Conservation (phyloP, 106 monocot genomes). For the Dendrobium chrysotoxum region DNA sequence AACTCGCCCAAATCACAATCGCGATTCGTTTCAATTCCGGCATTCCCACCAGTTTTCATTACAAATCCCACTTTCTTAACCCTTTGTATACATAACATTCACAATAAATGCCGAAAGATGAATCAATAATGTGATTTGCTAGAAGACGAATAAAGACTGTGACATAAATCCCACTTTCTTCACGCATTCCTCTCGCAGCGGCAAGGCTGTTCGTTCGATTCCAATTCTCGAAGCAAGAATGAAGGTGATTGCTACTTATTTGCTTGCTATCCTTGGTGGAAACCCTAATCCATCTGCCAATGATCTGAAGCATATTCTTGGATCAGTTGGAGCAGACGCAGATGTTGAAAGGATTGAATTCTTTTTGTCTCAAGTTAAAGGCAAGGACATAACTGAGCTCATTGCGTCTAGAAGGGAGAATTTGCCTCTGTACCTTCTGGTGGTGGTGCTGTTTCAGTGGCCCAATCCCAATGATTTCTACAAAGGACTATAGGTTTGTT, state of each 20-base stretch:
- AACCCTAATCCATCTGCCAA: conserved; percentile 10
- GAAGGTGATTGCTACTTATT: conserved; percentile 5
- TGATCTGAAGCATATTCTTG: conserved; percentile 8
- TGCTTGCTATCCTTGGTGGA: conserved; percentile 5
- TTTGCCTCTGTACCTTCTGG: conserved; percentile 23
- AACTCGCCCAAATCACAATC: no score
- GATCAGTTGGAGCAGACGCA: conserved; percentile 19
- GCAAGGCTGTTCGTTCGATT: no score
- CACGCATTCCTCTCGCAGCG: no score
- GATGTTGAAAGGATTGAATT: conserved; percentile 18
- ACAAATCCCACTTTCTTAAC: no score
- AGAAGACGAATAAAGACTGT: no score
- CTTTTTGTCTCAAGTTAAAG: conserved; percentile 16
- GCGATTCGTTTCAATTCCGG: no score
- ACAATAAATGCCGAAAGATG: no score
- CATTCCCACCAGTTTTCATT: no score
- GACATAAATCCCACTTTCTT: no score
- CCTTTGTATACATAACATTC: no score
- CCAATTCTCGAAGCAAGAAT: neutral
- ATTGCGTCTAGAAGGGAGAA: conserved; percentile 23
- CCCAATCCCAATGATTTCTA: conserved; percentile 67
- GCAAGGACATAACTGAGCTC: conserved; percentile 23
- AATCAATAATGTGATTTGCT: no score
- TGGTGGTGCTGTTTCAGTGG: conserved; percentile 67
- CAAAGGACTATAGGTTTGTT: conserved; percentile 75